These are phyloP conservation scores for Theileria annulata DNA, from an alignment of 169 alveolate species.

Conservation along the genomic window DNA sequence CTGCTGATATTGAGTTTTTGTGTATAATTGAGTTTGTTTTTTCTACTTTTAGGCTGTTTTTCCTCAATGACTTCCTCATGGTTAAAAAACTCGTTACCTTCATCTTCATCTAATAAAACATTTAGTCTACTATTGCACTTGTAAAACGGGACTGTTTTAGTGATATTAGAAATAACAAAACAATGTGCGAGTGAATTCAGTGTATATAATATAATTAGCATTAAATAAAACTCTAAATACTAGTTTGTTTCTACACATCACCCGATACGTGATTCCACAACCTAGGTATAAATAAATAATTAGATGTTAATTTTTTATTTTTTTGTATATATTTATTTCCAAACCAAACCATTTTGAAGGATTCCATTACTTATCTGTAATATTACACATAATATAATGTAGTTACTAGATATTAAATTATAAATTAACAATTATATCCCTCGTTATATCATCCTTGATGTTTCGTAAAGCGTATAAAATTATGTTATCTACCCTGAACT, in stretches of 20 bases:
- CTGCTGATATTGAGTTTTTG: constrained; percentile 24
- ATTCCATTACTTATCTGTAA: neutral
- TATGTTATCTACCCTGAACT: neutral
- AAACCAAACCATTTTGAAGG: too few species aligned
- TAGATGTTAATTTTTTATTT: too few species aligned
- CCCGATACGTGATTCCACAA: neutral
- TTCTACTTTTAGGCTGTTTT: neutral
- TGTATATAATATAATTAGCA: neutral
- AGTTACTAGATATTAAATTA: neutral
- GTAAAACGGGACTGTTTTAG: neutral
- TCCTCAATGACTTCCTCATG: neutral
- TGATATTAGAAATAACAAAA: neutral
- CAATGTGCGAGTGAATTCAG: neutral
- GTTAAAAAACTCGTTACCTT: neutral
- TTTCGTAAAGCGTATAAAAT: neutral
- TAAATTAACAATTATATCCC: neutral
- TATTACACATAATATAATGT: too few species aligned
- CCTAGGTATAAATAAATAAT: neutral
- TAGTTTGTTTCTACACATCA: neutral
- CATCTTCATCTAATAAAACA: neutral
- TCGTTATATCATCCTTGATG: neutral
- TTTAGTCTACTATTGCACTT: neutral
- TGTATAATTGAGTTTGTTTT: neutral
- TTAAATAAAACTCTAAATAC: too few species aligned
- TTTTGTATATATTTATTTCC: neutral